Percentiles rank a stretch among this genome's conserved stretches.
phyloP scores from a whole-genome alignment of 345 rosid species.

The Kandelia obovata region DNA sequence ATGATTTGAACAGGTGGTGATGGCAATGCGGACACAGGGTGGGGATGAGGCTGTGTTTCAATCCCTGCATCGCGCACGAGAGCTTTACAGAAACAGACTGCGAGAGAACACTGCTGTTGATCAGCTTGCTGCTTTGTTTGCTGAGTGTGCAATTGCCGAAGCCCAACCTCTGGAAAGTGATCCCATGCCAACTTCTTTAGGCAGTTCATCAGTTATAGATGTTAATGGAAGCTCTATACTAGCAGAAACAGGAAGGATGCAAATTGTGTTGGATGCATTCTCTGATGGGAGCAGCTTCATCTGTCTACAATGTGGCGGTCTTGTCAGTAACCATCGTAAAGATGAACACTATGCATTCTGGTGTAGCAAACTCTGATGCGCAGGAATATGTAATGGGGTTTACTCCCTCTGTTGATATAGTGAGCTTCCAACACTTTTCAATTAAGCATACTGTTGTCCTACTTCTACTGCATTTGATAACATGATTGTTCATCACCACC shows the following conservation, averaged over 20 bases:
- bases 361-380: conserved; percentile 55
- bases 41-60: conserved; percentile 77
- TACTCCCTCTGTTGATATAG: too few species aligned
- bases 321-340: conserved; percentile 77
- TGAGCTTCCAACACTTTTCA: too few species aligned
- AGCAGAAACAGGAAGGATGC: conserved; percentile 72
- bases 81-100: conserved; percentile 50
- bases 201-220: conserved; percentile 29
- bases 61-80: conserved; percentile 66
- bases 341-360: conserved; percentile 89
- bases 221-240: conserved; percentile 62
- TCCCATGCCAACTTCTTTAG: conserved; percentile 17
- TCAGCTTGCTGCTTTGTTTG: conserved; percentile 82
- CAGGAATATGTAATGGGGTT: background rate
- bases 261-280: conserved; percentile 80
- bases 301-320: conserved; percentile 88
- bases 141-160: conserved; percentile 87
- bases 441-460: conserved; percentile 1
- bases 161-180: conserved; percentile 51
- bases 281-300: conserved; percentile 94
- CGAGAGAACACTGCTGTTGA: conserved; percentile 58
- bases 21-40: conserved; percentile 67
- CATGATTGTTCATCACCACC: background rate
- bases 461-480: conserved; percentile 8
- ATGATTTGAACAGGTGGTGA: conserved; percentile 55